Evolutionary conservation across 768 basidiomycete genomes (phyloP).

Genomic region (Nevesoporus exiguus): DNA sequence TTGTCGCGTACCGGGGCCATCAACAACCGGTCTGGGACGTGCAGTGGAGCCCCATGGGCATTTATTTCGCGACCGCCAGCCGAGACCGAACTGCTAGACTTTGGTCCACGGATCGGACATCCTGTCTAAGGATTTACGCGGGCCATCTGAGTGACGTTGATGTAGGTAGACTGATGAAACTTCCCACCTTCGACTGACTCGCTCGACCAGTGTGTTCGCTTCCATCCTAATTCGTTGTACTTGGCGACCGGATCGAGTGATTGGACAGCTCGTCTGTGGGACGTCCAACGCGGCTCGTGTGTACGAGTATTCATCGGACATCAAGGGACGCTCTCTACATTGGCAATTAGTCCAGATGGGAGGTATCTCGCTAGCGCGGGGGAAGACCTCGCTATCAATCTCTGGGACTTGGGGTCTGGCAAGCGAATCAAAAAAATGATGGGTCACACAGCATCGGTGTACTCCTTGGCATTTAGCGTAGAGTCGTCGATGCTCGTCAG

Average conservation of each 20-base stretch:
- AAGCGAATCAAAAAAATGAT: conserved; percentile 94
- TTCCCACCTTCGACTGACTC: conserved; percentile 3
- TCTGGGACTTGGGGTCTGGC: conserved; percentile 97
- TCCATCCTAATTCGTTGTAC: conserved; percentile 97
- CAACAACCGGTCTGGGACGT: conserved; percentile 99
- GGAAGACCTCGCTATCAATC: conserved; percentile 88
- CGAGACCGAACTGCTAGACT: conserved; percentile 91
- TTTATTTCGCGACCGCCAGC: conserved; percentile 97
- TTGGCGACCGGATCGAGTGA: conserved; percentile 96
- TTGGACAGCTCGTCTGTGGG: conserved; percentile 95
- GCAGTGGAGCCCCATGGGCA: conserved; percentile 96
- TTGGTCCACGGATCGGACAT: conserved; percentile 91
- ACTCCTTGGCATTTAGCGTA: conserved; percentile 87
- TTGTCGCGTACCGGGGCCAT: conserved; percentile 93
- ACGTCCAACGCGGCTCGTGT: conserved; percentile 92
- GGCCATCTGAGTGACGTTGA: conserved; percentile 97
- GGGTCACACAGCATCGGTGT: conserved; percentile 86
- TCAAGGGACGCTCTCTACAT: conserved; percentile 78
- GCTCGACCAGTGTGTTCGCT: conserved; percentile 75
- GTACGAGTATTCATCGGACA: conserved; percentile 96
- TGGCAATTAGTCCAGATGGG: conserved; percentile 93
- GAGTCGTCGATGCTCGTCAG: conserved; percentile 90
- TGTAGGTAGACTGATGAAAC: conserved; percentile 49
- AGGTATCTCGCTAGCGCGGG: conserved; percentile 90
- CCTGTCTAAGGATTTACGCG: conserved; percentile 86